Conservation (phyloP, 257 asterid species). For the Solanum chilense region DNA sequence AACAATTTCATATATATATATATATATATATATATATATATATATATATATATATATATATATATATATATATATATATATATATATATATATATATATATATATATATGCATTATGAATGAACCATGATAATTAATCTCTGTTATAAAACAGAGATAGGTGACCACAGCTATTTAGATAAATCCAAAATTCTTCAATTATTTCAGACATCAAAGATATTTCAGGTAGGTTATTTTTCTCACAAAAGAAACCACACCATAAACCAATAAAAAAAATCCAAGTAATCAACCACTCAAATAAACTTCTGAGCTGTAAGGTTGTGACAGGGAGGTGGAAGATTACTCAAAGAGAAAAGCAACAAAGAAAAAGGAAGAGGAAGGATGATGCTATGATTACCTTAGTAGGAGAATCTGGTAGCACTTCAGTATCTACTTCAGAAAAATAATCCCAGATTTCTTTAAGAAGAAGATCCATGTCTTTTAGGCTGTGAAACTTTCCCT, state of each 20-base stretch:
- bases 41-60: neutral
- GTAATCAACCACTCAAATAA: neutral
- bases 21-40: neutral
- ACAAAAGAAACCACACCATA: neutral
- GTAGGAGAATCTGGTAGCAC: slow-evolving; percentile 25
- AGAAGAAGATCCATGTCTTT: slow-evolving; percentile 45
- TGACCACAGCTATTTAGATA: neutral
- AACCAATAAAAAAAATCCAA: neutral
- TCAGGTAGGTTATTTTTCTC: neutral
- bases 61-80: neutral
- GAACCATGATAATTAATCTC: neutral
- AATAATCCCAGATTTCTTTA: slow-evolving; percentile 36
- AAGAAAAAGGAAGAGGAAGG: neutral
- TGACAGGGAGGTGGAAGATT: neutral
- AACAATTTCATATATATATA: neutral
- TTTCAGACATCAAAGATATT: neutral
- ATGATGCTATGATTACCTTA: slow-evolving; percentile 41
- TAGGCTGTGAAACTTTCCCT: slow-evolving; percentile 47
- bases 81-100: neutral
- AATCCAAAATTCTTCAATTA: neutral
- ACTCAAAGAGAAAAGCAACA: neutral
- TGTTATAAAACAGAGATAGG: neutral
- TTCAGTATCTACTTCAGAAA: slow-evolving; percentile 42
- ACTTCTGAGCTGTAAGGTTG: neutral
- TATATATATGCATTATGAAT: neutral